These are phyloP conservation scores for Setaria viridis DNA, from an alignment of 202 grass and related monocot genomes.

Conservation along the genomic window DNA sequence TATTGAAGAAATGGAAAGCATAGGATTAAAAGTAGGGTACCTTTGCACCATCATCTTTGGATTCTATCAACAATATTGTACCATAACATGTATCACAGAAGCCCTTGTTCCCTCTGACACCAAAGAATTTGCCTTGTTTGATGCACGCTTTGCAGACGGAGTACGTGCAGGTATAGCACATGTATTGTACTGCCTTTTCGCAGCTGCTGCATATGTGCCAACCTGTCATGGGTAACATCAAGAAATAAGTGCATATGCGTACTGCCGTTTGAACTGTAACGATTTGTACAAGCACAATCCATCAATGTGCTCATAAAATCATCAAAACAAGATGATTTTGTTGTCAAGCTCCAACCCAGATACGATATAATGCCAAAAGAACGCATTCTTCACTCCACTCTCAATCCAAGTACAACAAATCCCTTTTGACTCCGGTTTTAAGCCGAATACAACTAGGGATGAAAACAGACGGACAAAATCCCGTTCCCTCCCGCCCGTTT, in stretches of 20 bases:
- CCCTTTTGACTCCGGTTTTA: not conserved
- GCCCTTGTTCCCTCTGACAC: constrained; percentile 85
- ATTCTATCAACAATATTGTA: constrained; percentile 88
- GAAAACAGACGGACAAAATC: too few relatives aligned
- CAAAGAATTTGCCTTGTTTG: constrained; percentile 76
- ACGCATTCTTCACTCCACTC: not conserved
- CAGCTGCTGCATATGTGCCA: constrained; percentile 99
- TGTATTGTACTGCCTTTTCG: constrained; percentile 78
- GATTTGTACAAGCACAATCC: constrained; percentile 1
- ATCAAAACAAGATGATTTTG: constrained; percentile 21
- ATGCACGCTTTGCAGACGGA: constrained; percentile 90
- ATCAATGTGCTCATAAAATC: not conserved
- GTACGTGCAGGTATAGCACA: constrained; percentile 98
- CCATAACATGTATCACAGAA: constrained; percentile 96
- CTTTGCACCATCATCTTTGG: constrained; percentile 52
- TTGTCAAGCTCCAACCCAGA: not conserved
- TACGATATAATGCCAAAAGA: constrained; percentile 30
- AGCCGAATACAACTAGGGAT: too few relatives aligned
- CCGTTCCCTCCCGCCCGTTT: too few relatives aligned
- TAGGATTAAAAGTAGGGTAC: constrained; percentile 35
- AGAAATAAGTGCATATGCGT: constrained; percentile 40
- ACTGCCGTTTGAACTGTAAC: not conserved
- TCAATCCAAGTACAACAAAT: constrained; percentile 30
- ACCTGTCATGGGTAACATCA: constrained; percentile 64
- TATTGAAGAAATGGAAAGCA: constrained; percentile 32